phyloP scores from a whole-genome alignment of 805 yeast species.

The Peterozyma xylosa region DNA sequence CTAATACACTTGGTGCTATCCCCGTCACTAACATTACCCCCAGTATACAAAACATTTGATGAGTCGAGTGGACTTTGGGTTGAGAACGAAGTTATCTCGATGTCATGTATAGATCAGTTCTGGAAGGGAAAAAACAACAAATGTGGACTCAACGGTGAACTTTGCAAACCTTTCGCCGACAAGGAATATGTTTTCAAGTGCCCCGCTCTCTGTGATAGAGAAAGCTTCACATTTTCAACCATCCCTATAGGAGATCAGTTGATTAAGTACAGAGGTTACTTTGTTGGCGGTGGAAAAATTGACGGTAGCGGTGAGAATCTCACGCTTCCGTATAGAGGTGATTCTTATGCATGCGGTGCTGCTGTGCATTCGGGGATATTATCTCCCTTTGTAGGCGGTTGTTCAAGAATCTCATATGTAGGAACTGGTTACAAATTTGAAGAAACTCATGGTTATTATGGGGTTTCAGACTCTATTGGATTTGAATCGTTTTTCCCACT shows the following conservation, averaged over 20 bases:
- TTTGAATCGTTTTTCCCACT: slow-evolving; percentile 73
- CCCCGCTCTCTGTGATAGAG: slow-evolving; percentile 81
- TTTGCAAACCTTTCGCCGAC: slow-evolving; percentile 42
- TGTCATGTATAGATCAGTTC: slow-evolving; percentile 44
- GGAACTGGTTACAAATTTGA: slow-evolving; percentile 47
- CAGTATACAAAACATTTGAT: slow-evolving; percentile 17
- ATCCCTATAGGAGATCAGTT: slow-evolving; percentile 65
- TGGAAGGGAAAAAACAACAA: slow-evolving; percentile 74
- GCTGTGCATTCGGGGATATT: slow-evolving; percentile 82
- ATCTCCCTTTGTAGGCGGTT: slow-evolving; percentile 72
- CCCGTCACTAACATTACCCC: slow-evolving; percentile 39
- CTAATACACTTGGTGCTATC: slow-evolving; percentile 27
- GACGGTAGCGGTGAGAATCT: slow-evolving; percentile 19
- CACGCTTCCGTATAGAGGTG: slow-evolving; percentile 72
- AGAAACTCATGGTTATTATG: slow-evolving; percentile 39
- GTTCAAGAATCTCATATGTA: slow-evolving; percentile 52
- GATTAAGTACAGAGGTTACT: slow-evolving; percentile 63
- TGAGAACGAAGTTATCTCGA: slow-evolving; percentile 26
- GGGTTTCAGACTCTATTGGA: slow-evolving; percentile 44
- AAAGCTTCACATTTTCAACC: slow-evolving; percentile 68
- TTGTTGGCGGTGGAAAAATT: slow-evolving; percentile 66
- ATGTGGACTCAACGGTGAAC: slow-evolving; percentile 68
- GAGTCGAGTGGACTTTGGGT: slow-evolving; percentile 13
- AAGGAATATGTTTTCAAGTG: slow-evolving; percentile 58
- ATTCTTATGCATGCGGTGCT: slow-evolving; percentile 84